These are phyloP conservation scores for Telopea speciosissima DNA, from an alignment of 177 flowering plant species.

Conservation along the genomic window DNA sequence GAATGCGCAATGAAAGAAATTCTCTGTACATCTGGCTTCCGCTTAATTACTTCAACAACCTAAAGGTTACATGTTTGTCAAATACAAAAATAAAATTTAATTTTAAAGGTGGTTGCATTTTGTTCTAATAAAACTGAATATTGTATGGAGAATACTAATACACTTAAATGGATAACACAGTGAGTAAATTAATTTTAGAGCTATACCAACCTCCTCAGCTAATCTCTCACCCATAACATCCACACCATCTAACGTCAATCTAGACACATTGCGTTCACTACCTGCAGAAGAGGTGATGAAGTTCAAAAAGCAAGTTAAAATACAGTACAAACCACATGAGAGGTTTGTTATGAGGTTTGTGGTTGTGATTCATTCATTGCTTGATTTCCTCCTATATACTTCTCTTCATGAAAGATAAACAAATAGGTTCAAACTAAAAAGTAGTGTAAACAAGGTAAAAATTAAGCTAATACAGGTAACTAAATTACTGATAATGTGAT, in stretches of 20 bases:
- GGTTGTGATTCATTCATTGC: background rate
- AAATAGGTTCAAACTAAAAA: background rate
- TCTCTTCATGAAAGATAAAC: background rate
- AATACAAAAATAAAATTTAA: background rate
- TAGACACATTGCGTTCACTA: constrained; percentile 66
- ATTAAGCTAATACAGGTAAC: too few relatives aligned
- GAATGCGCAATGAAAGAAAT: constrained; percentile 93
- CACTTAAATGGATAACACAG: background rate
- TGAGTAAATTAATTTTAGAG: background rate
- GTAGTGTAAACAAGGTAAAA: background rate
- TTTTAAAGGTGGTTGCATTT: background rate
- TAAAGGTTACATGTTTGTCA: constrained; percentile 16
- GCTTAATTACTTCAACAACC: constrained; percentile 64
- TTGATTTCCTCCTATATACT: too few relatives aligned
- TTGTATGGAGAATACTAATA: background rate
- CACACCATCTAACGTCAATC: constrained; percentile 79
- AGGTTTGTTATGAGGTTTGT: background rate
- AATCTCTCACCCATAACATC: constrained; percentile 97
- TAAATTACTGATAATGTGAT: background rate
- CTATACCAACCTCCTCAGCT: constrained; percentile 67
- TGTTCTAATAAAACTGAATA: background rate
- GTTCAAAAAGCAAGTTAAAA: too few relatives aligned
- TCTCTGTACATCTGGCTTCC: constrained; percentile 51
- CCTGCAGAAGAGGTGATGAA: constrained; percentile 39
- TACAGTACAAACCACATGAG: too few relatives aligned